Evolutionary conservation across 169 alveolate species (phyloP).

Genomic region (Babesia bovis): DNA sequence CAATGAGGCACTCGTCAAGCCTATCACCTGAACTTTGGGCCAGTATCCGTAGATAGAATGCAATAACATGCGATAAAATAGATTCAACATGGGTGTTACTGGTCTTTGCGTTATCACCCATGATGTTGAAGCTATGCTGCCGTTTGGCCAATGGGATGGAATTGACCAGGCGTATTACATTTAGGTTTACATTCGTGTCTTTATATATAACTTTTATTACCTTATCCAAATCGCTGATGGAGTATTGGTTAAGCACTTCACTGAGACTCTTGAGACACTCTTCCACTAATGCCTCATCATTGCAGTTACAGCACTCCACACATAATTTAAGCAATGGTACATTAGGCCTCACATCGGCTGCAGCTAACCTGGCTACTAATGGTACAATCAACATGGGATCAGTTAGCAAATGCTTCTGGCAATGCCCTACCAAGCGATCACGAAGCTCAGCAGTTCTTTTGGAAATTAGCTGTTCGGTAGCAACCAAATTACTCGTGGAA

Average conservation of each 20-base stretch:
- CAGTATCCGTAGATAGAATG: conserved; percentile 38
- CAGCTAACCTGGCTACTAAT: conserved; percentile 37
- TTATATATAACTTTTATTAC: conserved; percentile 31
- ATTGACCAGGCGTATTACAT: conserved; percentile 31
- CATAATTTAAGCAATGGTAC: conserved; percentile 27
- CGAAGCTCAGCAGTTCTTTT: conserved; percentile 8
- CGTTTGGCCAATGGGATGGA: conserved; percentile 41
- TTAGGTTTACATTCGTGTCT: neutral
- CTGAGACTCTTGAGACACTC: conserved; percentile 26
- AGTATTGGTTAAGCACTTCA: conserved; percentile 30
- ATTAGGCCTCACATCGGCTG: conserved; percentile 46
- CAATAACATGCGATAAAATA: conserved; percentile 18
- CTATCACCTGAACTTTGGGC: conserved; percentile 36
- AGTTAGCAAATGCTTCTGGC: neutral
- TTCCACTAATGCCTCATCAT: conserved; percentile 19
- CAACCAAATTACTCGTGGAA: conserved; percentile 16
- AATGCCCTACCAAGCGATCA: conserved; percentile 13
- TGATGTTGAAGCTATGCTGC: conserved; percentile 32
- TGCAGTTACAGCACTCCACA: conserved; percentile 41
- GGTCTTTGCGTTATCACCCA: conserved; percentile 13
- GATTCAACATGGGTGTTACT: conserved; percentile 39
- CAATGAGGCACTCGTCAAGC: conserved; percentile 37
- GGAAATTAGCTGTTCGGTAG: conserved; percentile 5
- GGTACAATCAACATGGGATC: conserved; percentile 40
- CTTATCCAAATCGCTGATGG: conserved; percentile 44